Base-by-base conservation (phyloP, 164 flowering plant species). In the Magnolia sinica region DNA sequence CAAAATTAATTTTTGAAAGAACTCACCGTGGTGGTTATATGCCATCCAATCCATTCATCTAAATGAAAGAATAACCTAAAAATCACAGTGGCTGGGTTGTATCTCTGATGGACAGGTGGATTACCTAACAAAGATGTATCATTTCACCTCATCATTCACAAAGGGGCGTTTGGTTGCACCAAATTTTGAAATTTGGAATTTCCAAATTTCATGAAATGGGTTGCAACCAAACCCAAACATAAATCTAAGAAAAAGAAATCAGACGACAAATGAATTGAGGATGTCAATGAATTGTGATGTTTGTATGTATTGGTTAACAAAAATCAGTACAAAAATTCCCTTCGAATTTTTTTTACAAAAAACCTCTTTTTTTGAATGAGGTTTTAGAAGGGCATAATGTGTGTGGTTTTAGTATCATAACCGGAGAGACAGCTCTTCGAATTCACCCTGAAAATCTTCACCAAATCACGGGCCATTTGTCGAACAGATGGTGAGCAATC, bases 361-460 rank as follows among this genome's bases (percentile, higher is more conserved):
- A 18, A 22, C 9, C 29, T 23, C 13, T 8, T 65, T 23, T 13
- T 13, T 23, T 23, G 23, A 20, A 68, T 22, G 27, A 1, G 7
- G 9, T 13, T 68, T 90, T 85, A 91, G 72, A 88, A 95, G 45
- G 98, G 98, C 93, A 89, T 95, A 73, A 95, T 93, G 72, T 95
- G 95, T 27, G 94, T 89, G 19, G 95, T 87, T 63, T 93, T 89
- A 1, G 97, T 91, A 69, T 93, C 96, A 73, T 93, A 93, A 68
- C 88, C 76, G 1, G 89, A 84, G 9, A 93, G 80, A 65, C 91
- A 85, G 2, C 90, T 82, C 83, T 88, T 88, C 0, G 37, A 88
- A 70, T 81, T 80, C 13, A 85, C 86, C 70, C 92, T 76, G 37
- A 92, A 89, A 1, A 90, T 84, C 86, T 91, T 93, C 52, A 95